phyloP scores from a whole-genome alignment of 1,284 basidiomycete genomes.

The Austroboletus novae-zelandiae region DNA sequence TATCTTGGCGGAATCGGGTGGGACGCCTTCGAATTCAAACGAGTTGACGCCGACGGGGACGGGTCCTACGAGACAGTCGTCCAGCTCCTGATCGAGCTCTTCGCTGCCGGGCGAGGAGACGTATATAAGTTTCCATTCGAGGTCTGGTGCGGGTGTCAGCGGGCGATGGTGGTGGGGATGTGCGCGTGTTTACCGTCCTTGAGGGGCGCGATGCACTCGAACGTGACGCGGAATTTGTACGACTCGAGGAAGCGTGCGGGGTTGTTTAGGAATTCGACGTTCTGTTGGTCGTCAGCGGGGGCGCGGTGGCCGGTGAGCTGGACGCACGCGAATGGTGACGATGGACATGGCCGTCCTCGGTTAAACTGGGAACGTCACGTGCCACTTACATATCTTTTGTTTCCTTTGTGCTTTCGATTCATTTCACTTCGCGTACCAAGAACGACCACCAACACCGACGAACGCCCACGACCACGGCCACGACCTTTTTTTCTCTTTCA shows the following conservation, averaged over 20 bases:
- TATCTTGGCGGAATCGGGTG: slow-evolving; percentile 73
- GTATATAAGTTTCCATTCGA: slow-evolving; percentile 98
- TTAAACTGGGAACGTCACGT: slow-evolving; percentile 3
- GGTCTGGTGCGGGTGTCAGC: slow-evolving; percentile 51
- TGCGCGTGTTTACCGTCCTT: slow-evolving; percentile 68
- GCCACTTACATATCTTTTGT: slow-evolving; percentile 16
- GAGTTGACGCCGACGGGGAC: slow-evolving; percentile 94
- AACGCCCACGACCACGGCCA: slow-evolving; percentile 8
- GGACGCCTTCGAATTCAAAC: slow-evolving; percentile 89
- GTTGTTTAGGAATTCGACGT: slow-evolving; percentile 90
- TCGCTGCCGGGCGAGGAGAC: slow-evolving; percentile 93
- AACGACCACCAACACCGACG: slow-evolving; percentile 8
- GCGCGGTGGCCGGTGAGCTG: not conserved
- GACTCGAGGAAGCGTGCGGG: slow-evolving; percentile 88
- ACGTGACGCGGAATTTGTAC: slow-evolving; percentile 95
- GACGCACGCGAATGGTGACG: slow-evolving; percentile 61
- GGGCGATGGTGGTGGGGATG: not conserved
- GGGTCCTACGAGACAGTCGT: slow-evolving; percentile 94
- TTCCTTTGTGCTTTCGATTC: slow-evolving; percentile 1
- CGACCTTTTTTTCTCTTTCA: not conserved
- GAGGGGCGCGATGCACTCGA: slow-evolving; percentile 93
- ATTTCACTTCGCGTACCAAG: slow-evolving; percentile 18
- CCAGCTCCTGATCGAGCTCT: slow-evolving; percentile 93
- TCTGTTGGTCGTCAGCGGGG: slow-evolving; percentile 38
- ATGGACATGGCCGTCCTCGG: slow-evolving; percentile 49